Base-by-base conservation (phyloP, 495 filamentous ascomycete genomes). In the Niebla homalea region DNA sequence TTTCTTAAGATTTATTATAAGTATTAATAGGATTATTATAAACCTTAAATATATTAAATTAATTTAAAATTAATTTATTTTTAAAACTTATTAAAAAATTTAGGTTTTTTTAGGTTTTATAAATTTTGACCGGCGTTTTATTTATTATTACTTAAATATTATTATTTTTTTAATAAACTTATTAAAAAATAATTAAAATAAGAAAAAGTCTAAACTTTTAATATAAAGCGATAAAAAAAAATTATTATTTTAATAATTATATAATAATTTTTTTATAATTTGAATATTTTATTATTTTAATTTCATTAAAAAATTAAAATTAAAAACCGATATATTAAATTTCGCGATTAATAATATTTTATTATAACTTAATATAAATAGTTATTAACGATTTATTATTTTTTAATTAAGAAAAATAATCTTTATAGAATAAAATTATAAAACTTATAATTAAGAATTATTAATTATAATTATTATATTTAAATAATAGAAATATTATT, bases 91-190 rank as follows among this genome's bases (percentile, higher is more conserved):
- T 0, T 55, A 54, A 22, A 48, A 57, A 11, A 47, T 64, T 4
- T 51, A 62, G 35, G 42, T 43, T 2, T 67, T 62, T 43, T 23
- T 69, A 15, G 53, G 61, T 0, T 63, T 69, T 43, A 55, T 18
- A n/a, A 62, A 62, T 41, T 69, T 66, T 48, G 65, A 65, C 37
- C 41, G 50, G 0, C 37, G 50, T 1, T 66, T 68, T 40, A 64
- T 69, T 1, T 12, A 53, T 16, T 44, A 54, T 0, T 67, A 60
- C 50, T 57, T 49, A 7, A 39, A 39, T n/a, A 60, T 60, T 14
- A 49, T 45, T 1, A 51, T 21, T 4, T 57, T 47, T 0, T 39
- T 66, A 6, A 20, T 54, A 10, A 25, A 44, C 50, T 44, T 56
- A 0, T 56, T 41, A 11, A 50, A 52, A 49, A 61, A 63, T 36